These are phyloP conservation scores for Cryptosporidium andersoni DNA, from an alignment of 169 alveolate species.

Conservation along the genomic window DNA sequence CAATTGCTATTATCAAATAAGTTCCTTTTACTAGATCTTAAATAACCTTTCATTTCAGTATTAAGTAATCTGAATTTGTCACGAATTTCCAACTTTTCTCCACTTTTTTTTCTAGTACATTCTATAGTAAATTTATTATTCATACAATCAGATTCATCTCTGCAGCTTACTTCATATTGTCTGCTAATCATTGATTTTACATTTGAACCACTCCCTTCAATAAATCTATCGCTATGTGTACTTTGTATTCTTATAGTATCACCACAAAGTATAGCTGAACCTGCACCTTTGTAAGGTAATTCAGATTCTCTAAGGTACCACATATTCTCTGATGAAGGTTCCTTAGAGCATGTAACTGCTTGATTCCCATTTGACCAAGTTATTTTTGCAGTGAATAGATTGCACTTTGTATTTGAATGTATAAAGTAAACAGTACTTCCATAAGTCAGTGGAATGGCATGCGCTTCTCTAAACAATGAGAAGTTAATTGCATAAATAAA, in stretches of 20 bases:
- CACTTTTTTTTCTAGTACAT: constrained; percentile 23
- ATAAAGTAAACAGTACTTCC: constrained; percentile 51
- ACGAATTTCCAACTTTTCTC: constrained; percentile 18
- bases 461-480: background rate
- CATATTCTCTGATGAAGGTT: background rate
- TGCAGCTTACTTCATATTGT: constrained; percentile 23
- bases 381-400: constrained; percentile 46
- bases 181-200: constrained; percentile 36
- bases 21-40: constrained; percentile 22
- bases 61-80: constrained; percentile 35
- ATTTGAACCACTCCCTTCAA: constrained; percentile 13
- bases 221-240: constrained; percentile 23
- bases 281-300: constrained; percentile 53
- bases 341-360: constrained; percentile 50
- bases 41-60: constrained; percentile 38
- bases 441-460: constrained; percentile 3
- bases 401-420: constrained; percentile 20
- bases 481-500: too few relatives aligned
- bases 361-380: constrained; percentile 68
- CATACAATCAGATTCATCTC: constrained; percentile 13
- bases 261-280: constrained; percentile 40
- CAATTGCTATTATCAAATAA: constrained; percentile 58
- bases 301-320: constrained; percentile 51
- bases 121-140: constrained; percentile 32
- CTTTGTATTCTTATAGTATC: constrained; percentile 21